These are phyloP conservation scores for Pleurostoma richardsiae DNA, from an alignment of 2,329 filamentous ascomycete genomes.

Conservation along the genomic window DNA sequence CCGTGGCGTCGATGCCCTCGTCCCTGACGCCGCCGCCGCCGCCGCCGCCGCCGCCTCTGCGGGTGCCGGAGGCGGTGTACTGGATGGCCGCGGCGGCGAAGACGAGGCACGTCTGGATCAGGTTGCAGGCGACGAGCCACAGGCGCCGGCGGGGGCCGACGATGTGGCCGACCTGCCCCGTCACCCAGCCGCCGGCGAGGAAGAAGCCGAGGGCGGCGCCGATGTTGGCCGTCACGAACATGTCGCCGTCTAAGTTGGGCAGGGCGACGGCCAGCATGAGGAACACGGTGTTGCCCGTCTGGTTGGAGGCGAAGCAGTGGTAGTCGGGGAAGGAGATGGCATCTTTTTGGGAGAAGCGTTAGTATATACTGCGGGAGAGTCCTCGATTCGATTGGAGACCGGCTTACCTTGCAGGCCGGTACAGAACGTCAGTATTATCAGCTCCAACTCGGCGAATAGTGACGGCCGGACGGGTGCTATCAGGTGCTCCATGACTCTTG, in stretches of 20 bases:
- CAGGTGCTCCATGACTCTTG: constrained; percentile 18
- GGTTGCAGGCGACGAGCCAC: constrained; percentile 50
- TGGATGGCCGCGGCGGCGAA: constrained; percentile 46
- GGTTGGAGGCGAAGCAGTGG: constrained; percentile 59
- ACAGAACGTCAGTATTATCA: constrained; percentile 42
- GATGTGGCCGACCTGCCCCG: constrained; percentile 51
- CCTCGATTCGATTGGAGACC: background rate
- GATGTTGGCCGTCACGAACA: constrained; percentile 50
- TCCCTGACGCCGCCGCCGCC: too few species aligned
- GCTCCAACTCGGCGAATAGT: constrained; percentile 36
- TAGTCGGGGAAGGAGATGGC: constrained; percentile 57
- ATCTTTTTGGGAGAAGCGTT: constrained; percentile 27
- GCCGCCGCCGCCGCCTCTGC: too few species aligned
- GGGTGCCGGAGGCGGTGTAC: constrained; percentile 19
- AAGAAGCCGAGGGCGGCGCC: constrained; percentile 51
- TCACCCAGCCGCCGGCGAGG: constrained; percentile 46
- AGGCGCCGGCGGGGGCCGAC: constrained; percentile 43
- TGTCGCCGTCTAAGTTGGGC: constrained; percentile 38
- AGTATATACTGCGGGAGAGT: background rate
- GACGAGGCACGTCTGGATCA: constrained; percentile 51
- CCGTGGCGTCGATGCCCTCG: constrained; percentile 24
- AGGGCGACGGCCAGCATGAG: constrained; percentile 46
- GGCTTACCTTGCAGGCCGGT: constrained; percentile 43
- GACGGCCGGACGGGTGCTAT: constrained; percentile 28
- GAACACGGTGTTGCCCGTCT: constrained; percentile 62